phyloP scores from a whole-genome alignment of 495 filamentous ascomycete species.

The Neurospora sp. region DNA sequence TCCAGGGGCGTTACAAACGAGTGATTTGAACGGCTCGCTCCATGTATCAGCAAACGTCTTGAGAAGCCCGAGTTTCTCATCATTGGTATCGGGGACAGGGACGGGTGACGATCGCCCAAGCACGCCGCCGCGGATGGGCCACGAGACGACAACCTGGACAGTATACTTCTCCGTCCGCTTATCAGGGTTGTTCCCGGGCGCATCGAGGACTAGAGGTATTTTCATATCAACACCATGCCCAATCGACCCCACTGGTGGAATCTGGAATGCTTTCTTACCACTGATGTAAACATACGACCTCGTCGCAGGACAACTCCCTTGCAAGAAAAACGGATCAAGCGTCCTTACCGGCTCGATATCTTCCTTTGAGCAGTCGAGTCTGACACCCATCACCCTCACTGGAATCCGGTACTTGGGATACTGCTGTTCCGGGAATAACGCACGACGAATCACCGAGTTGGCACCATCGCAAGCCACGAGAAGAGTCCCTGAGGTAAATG shows the following conservation, averaged over 20 bases:
- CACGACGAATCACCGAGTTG: constrained; percentile 16
- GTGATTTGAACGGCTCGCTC: constrained; percentile 43
- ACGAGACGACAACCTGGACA: constrained; percentile 45
- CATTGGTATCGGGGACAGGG: constrained; percentile 29
- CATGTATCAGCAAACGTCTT: constrained; percentile 42
- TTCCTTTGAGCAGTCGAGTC: constrained; percentile 18
- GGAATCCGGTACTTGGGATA: constrained; percentile 14
- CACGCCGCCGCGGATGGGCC: constrained; percentile 29
- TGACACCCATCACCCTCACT: constrained; percentile 20
- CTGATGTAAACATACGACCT: constrained; percentile 36
- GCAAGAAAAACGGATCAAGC: constrained; percentile 52
- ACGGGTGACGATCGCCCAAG: constrained; percentile 12
- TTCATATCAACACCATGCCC: background rate
- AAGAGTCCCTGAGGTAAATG: constrained; percentile 13
- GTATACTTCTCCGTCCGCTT: constrained; percentile 11
- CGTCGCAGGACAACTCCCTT: constrained; percentile 47
- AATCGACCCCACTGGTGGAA: background rate
- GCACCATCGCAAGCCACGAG: constrained; percentile 25
- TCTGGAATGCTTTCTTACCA: constrained; percentile 11
- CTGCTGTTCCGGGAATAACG: constrained; percentile 14
- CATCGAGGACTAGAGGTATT: constrained; percentile 20
- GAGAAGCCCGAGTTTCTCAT: constrained; percentile 40
- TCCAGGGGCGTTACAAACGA: constrained; percentile 36
- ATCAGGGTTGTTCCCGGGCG: constrained; percentile 13
- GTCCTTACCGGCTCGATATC: constrained; percentile 18